A percentile compares a stretch with the other conserved stretches of the same genome.
phyloP scores from a whole-genome alignment of 108 stramenopile species.

The Cylindrotheca closterium region DNA sequence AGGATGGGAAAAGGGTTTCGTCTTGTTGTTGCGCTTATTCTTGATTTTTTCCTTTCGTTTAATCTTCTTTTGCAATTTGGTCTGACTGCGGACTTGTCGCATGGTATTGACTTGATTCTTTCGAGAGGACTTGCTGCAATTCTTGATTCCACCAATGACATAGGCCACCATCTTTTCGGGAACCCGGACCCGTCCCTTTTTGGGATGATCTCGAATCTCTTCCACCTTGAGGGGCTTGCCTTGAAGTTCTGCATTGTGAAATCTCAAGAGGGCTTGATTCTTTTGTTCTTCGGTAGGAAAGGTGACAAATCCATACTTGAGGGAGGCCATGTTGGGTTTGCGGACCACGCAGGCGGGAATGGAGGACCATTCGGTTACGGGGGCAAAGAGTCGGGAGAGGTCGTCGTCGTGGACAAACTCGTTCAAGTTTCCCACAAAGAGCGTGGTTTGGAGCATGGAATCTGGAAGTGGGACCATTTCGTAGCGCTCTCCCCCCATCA shows the following conservation, averaged over 20 bases:
- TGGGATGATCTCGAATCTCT: conserved; percentile 68
- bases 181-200: conserved; percentile 61
- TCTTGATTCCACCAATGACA: conserved; percentile 48
- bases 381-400: conserved; percentile 63
- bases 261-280: conserved; percentile 52
- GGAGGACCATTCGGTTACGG: conserved; percentile 49
- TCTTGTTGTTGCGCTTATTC: neutral
- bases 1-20: neutral
- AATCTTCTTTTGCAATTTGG: neutral
- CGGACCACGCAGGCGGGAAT: conserved; percentile 80
- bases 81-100: neutral
- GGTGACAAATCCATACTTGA: conserved; percentile 76
- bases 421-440: conserved; percentile 78
- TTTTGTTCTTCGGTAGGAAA: conserved; percentile 40
- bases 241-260: conserved; percentile 57
- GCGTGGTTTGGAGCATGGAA: conserved; percentile 72
- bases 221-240: conserved; percentile 67
- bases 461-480: conserved; percentile 82
- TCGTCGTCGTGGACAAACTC: conserved; percentile 80
- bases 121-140: conserved; percentile 12
- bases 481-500: conserved; percentile 72
- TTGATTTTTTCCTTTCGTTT: neutral
- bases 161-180: conserved; percentile 78
- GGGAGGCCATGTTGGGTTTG: conserved; percentile 59
- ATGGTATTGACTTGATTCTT: conserved; percentile 1